Conservation (phyloP, 768 basidiomycete genomes). For the Boletellus ananas region DNA sequence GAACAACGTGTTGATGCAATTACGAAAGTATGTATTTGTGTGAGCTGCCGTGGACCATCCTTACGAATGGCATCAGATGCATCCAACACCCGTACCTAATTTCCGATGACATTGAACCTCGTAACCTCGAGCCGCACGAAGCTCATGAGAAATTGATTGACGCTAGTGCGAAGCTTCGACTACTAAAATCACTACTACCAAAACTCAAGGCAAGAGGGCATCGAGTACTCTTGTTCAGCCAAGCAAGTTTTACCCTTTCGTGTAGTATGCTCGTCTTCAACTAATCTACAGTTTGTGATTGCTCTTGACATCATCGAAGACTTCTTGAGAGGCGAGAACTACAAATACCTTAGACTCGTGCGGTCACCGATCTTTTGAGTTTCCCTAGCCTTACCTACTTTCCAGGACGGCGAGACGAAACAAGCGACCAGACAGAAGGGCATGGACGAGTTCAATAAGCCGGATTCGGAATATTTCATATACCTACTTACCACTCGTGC, state of each 20-base stretch:
- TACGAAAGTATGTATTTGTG: constrained; percentile 62
- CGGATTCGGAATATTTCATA: constrained; percentile 83
- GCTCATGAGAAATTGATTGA: constrained; percentile 78
- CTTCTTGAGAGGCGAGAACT: constrained; percentile 76
- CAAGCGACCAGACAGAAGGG: constrained; percentile 83
- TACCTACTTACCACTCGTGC: constrained; percentile 92
- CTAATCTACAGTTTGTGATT: constrained; percentile 69
- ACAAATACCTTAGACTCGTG: constrained; percentile 77
- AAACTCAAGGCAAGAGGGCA: constrained; percentile 84
- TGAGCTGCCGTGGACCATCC: not conserved
- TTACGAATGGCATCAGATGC: constrained; percentile 48
- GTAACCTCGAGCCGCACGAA: constrained; percentile 49
- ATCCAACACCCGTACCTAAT: constrained; percentile 91
- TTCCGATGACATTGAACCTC: constrained; percentile 74
- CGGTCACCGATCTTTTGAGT: constrained; percentile 14
- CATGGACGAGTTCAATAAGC: constrained; percentile 93
- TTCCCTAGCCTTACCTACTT: constrained; percentile 7
- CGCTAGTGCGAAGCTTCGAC: constrained; percentile 79
- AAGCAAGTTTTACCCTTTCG: constrained; percentile 46
- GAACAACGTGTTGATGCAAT: constrained; percentile 84
- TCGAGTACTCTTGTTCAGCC: constrained; percentile 88
- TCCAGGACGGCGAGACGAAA: constrained; percentile 86
- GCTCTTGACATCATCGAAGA: constrained; percentile 87
- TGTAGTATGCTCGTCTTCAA: not conserved
- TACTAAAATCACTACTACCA: constrained; percentile 74